Conservation (phyloP, 169 alveolate genomes). For the Eimeria tenella region DNA sequence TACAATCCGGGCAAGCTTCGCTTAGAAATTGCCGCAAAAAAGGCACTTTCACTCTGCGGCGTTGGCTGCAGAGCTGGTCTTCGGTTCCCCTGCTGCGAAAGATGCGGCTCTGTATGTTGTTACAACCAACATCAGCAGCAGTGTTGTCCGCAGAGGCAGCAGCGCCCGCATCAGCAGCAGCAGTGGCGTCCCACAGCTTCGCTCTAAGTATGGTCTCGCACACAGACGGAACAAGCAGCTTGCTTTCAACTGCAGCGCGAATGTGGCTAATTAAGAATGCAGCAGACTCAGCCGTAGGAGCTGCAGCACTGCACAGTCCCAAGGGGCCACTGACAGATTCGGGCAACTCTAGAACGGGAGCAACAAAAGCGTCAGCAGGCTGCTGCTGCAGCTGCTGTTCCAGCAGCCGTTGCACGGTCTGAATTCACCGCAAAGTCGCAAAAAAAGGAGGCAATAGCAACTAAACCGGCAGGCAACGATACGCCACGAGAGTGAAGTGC, state of each 20-base stretch:
- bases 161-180: neutral
- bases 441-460: neutral
- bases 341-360: neutral
- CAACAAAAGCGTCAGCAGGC: neutral
- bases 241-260: constrained; percentile 38
- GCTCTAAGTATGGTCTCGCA: neutral
- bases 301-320: constrained; percentile 32
- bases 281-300: constrained; percentile 1
- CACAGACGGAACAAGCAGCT: constrained; percentile 9
- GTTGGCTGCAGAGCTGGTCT: neutral
- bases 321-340: neutral
- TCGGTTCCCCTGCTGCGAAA: neutral
- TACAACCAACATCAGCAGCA: neutral
- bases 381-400: constrained; percentile 2
- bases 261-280: neutral
- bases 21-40: constrained; percentile 3
- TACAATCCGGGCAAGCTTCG: neutral
- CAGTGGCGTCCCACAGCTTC: constrained; percentile 20
- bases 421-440: neutral
- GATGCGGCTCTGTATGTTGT: no score
- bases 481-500: neutral
- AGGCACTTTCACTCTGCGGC: neutral
- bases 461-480: neutral
- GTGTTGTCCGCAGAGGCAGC: neutral
- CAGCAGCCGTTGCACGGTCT: constrained; percentile 43